A percentile compares a stretch with the other conserved stretches of the same genome.
Conservation (phyloP, 176 grass and related monocot genomes). For the Aegilops sharonensis region DNA sequence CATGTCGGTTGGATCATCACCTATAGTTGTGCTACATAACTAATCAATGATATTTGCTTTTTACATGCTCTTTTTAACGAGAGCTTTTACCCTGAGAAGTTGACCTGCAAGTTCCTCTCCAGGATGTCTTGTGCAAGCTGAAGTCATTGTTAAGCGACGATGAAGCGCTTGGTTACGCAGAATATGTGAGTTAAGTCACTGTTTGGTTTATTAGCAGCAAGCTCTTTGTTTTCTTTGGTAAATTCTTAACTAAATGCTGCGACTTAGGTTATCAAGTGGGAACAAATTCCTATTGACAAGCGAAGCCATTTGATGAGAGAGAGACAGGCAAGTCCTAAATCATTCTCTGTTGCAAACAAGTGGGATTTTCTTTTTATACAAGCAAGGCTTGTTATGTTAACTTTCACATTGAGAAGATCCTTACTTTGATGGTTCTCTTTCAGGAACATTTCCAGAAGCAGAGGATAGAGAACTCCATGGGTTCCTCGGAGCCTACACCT, state of each 20-base stretch:
- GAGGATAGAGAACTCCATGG: slow-evolving; percentile 95
- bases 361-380: neutral
- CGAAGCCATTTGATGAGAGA: slow-evolving; percentile 80
- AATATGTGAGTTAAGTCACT: slow-evolving; percentile 67
- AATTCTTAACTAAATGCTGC: neutral
- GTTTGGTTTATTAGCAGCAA: neutral
- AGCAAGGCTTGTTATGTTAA: neutral
- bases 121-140: slow-evolving; percentile 82
- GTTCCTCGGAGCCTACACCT: slow-evolving; percentile 78
- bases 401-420: neutral
- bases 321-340: slow-evolving; percentile 58
- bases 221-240: slow-evolving; percentile 9
- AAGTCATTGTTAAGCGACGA: slow-evolving; percentile 73
- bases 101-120: slow-evolving; percentile 29
- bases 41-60: slow-evolving; percentile 19
- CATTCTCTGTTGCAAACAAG: slow-evolving; percentile 1
- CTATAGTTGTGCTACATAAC: neutral
- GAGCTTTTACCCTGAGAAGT: slow-evolving; percentile 18
- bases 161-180: slow-evolving; percentile 69
- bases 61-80: neutral
- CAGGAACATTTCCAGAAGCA: slow-evolving; percentile 99
- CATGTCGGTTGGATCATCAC: slow-evolving; percentile 1
- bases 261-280: slow-evolving; percentile 90
- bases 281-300: slow-evolving; percentile 83
- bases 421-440: slow-evolving; percentile 36